Evolutionary conservation across 78 protist genomes (phyloP).

Genomic region (Dictyostelium citrinum): DNA sequence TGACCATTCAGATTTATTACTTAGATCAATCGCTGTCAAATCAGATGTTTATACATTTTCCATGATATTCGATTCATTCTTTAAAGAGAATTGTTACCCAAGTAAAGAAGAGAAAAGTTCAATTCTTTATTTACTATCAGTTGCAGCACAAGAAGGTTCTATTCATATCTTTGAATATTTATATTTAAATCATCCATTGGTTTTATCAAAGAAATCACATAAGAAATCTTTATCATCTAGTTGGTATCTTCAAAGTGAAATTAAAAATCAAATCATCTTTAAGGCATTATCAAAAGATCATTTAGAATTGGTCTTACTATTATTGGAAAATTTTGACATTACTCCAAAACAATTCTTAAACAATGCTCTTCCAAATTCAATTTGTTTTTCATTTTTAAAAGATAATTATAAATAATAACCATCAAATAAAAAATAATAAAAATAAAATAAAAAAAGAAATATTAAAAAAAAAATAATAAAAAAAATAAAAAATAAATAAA

Average conservation of each 20-base stretch:
- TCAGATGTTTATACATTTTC: background rate
- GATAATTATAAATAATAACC: background rate
- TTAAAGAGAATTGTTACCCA: background rate
- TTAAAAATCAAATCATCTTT: background rate
- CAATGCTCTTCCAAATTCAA: background rate
- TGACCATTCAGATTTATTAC: background rate
- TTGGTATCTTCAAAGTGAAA: background rate
- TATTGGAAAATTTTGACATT: background rate
- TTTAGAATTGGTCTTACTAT: background rate
- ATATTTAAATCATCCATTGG: background rate
- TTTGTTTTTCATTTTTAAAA: background rate
- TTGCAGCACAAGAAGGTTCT: background rate
- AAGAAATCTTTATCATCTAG: background rate
- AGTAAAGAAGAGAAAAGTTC: background rate
- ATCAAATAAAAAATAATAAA: too few species aligned
- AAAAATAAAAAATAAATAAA: too few species aligned
- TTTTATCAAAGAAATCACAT: background rate
- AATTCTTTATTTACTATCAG: background rate
- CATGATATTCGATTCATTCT: background rate
- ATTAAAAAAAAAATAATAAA: too few species aligned
- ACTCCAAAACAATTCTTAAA: background rate
- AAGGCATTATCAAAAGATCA: background rate
- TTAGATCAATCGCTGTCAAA: background rate
- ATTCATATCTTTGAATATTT: background rate
- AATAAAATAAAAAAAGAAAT: too few species aligned